Evolutionary conservation across 140 eudicot genomes (phyloP), one percentile per base, ranked within the genome.

Genomic region (Anethum foeniculum): DNA sequence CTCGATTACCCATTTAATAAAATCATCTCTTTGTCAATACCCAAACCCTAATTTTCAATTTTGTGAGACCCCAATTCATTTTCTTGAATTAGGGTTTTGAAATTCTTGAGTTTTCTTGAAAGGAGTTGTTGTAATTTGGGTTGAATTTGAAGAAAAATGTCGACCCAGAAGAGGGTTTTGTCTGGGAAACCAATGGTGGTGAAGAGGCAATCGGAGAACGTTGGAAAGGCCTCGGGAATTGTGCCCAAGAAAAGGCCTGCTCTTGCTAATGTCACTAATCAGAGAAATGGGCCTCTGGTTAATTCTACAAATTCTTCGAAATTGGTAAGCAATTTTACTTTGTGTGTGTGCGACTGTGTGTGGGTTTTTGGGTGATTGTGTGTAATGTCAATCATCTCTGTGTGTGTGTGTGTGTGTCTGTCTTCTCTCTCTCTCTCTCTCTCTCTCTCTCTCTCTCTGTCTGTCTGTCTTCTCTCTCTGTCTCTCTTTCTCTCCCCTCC

Each of bases 221-320:
- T 75, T 18, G 89, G 85, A 46, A 90, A 86, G 72, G 79, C 82
- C 16, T 48, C 68, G 75, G 83, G 88, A 15, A 27, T 87, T 74
- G 82, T 82, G 88, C 88, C 92, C 14, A 93, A 93, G 92, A 93
- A 93, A 78, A 87, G 97, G 14, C 97, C 94, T 69, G 96, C 97
- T 56, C 91, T 93, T 1, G 87, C 92, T 23, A 85, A 87, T 38
- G 32, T 87, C 30, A 82, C 88, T 9, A 87, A 87, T 60, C 88
- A 85, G 85, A 60, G 85, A 67, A 69, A 43, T 39, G 83, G 81
- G 46, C 47, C 81, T 28, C 32, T 7, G n/a, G 51, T 9, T 51
- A 28, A 47, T 49, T 81, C 62, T 9, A 82, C 85, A 34, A 77
- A 12, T 51, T 72, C 84, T 0, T 16, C 85, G 6, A 84, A 84